These are phyloP conservation scores for Paramecium bursaria DNA, from an alignment of 73 alveolate genomes.

Conservation along the genomic window DNA sequence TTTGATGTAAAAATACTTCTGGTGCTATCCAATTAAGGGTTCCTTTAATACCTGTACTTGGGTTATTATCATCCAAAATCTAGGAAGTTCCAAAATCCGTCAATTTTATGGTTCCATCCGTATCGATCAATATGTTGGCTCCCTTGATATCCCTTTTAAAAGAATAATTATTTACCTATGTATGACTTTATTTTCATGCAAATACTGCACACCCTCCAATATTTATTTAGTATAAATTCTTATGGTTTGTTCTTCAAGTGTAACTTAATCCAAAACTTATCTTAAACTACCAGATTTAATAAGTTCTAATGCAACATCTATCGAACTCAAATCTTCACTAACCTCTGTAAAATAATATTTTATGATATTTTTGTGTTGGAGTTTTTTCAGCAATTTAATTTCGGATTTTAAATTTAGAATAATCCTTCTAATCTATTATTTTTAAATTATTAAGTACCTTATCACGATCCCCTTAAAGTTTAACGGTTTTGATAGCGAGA, in stretches of 20 bases:
- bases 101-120: conserved; percentile 70
- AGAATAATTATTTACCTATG: conserved; percentile 3
- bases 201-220: conserved; percentile 64
- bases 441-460: conserved; percentile 24
- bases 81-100: conserved; percentile 74
- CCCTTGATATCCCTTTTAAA: conserved; percentile 60
- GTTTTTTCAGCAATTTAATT: conserved; percentile 62
- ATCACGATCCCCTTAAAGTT: conserved; percentile 61
- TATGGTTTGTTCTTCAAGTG: conserved; percentile 71
- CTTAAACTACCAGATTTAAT: conserved; percentile 74
- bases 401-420: conserved; percentile 63
- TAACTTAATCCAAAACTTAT: conserved; percentile 70
- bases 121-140: conserved; percentile 68
- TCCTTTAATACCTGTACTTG: conserved; percentile 8
- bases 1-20: conserved; percentile 43
- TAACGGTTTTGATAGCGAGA: conserved; percentile 84
- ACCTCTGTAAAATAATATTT: conserved; percentile 71
- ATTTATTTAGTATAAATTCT: conserved; percentile 65
- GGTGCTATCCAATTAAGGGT: conserved; percentile 72
- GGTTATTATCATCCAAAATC: conserved; percentile 1
- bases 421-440: conserved; percentile 8
- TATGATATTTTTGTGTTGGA: conserved; percentile 71
- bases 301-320: conserved; percentile 73
- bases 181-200: conserved; percentile 65
- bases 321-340: conserved; percentile 62